A percentile compares a stretch with the other conserved stretches of the same genome.
Evolutionary conservation across 805 yeast genomes (phyloP).

Genomic region (Saturnispora diversa): DNA sequence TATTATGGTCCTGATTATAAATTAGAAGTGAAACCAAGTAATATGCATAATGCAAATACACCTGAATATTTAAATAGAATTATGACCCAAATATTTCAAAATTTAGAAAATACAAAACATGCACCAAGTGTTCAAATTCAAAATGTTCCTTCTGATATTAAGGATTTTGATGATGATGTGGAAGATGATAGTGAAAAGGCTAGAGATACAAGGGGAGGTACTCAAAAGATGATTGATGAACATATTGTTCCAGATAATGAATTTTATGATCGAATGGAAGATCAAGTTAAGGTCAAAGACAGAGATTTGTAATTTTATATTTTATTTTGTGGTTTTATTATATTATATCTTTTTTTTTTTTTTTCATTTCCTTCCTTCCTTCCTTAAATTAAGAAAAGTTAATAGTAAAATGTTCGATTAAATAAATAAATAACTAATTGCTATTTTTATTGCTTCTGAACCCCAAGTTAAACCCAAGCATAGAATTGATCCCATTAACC

Average conservation of each 20-base stretch:
- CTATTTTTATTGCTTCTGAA: slow-evolving; percentile 37
- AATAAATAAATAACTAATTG: no score
- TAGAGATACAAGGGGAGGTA: slow-evolving; percentile 86
- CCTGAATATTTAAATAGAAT: slow-evolving; percentile 87
- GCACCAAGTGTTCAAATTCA: slow-evolving; percentile 97
- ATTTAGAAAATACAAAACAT: slow-evolving; percentile 82
- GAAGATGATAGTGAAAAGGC: slow-evolving; percentile 78
- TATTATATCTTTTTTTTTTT: neutral
- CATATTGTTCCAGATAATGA: slow-evolving; percentile 66
- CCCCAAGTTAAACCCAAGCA: slow-evolving; percentile 81
- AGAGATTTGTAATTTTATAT: neutral
- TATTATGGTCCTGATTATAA: slow-evolving; percentile 96
- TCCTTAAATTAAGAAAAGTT: no score
- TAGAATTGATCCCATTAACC: slow-evolving; percentile 82
- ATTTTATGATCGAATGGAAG: slow-evolving; percentile 60
- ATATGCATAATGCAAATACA: slow-evolving; percentile 93
- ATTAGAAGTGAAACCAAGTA: slow-evolving; percentile 88
- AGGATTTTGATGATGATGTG: slow-evolving; percentile 68
- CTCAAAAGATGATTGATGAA: slow-evolving; percentile 75
- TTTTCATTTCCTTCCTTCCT: no score
- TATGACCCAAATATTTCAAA: slow-evolving; percentile 63
- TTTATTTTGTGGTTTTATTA: neutral
- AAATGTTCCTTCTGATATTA: slow-evolving; percentile 81
- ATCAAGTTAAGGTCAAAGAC: slow-evolving; percentile 27
- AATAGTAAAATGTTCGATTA: no score